phyloP scores from a whole-genome alignment of 75 land plant species.

The Picea glauca region DNA sequence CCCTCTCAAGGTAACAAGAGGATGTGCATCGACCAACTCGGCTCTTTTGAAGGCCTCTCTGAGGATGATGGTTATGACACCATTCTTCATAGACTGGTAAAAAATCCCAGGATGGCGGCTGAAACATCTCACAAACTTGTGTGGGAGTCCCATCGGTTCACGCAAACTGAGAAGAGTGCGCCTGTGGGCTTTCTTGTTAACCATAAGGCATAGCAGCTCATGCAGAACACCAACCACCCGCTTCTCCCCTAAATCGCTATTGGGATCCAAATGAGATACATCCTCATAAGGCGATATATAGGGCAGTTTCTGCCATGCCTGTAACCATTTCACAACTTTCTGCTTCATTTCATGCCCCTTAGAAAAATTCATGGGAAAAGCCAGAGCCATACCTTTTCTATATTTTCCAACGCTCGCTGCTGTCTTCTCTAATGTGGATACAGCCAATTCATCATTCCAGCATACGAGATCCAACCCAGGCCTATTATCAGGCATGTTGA shows the following conservation, averaged over 20 bases:
- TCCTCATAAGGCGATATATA: conserved; percentile 72
- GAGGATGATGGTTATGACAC: conserved; percentile 45
- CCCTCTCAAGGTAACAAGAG: conserved; percentile 40
- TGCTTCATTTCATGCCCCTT: conserved; percentile 45
- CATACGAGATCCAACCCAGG: conserved; percentile 69
- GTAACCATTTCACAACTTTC: conserved; percentile 44
- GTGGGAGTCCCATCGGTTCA: conserved; percentile 41
- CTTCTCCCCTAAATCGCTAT: conserved; percentile 44
- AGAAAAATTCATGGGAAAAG: conserved; percentile 34
- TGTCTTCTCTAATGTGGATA: conserved; percentile 58
- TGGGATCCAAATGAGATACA: conserved; percentile 21
- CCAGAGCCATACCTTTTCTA: conserved; percentile 36
- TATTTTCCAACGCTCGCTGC: conserved; percentile 19
- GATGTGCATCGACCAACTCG: conserved; percentile 43
- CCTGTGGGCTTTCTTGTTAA: conserved; percentile 56
- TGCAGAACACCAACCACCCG: conserved; percentile 64
- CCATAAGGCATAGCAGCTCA: conserved; percentile 52
- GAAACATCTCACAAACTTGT: conserved; percentile 44
- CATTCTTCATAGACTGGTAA: conserved; percentile 54
- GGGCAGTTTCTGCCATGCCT: conserved; percentile 74
- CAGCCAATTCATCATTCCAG: conserved; percentile 66
- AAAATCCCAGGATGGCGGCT: conserved; percentile 66
- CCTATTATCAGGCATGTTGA: conserved; percentile 8
- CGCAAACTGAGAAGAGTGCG: conserved; percentile 38
- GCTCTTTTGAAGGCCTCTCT: conserved; percentile 67